Conservation (phyloP, 768 basidiomycete species). For the Russula sp. region DNA sequence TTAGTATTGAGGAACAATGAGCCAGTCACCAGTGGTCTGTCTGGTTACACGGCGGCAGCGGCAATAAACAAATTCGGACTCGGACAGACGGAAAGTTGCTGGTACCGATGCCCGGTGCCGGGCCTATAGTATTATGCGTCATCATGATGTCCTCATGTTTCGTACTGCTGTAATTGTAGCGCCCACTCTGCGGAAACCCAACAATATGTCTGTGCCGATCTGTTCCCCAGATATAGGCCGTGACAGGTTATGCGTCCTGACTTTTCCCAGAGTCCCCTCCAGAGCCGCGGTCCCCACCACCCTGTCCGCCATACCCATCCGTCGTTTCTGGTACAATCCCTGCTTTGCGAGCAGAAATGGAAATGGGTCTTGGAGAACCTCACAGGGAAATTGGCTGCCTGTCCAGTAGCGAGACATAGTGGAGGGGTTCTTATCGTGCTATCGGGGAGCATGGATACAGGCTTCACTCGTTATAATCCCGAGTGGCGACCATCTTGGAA, state of each 20-base stretch:
- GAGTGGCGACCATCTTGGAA: conserved; percentile 10
- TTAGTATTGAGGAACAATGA: no score
- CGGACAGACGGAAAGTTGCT: no score
- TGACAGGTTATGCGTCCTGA: background rate
- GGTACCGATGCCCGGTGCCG: no score
- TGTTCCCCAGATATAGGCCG: no score
- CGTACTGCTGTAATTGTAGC: no score
- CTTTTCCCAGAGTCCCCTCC: background rate
- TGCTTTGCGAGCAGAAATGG: background rate
- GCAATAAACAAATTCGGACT: no score
- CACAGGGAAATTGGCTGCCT: background rate
- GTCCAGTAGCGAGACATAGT: background rate
- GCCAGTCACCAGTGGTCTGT: no score
- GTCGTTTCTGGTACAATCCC: background rate
- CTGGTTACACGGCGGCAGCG: no score
- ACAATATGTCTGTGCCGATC: no score
- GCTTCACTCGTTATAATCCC: conserved; percentile 11
- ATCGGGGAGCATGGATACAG: background rate
- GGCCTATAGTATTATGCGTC: no score
- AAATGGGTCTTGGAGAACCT: background rate
- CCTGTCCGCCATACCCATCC: background rate
- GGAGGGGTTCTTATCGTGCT: background rate
- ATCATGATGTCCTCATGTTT: no score
- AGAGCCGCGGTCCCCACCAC: background rate
- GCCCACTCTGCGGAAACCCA: no score